These are phyloP conservation scores for Skeletonema costatum DNA, from an alignment of 108 stramenopile genomes.

Conservation along the genomic window DNA sequence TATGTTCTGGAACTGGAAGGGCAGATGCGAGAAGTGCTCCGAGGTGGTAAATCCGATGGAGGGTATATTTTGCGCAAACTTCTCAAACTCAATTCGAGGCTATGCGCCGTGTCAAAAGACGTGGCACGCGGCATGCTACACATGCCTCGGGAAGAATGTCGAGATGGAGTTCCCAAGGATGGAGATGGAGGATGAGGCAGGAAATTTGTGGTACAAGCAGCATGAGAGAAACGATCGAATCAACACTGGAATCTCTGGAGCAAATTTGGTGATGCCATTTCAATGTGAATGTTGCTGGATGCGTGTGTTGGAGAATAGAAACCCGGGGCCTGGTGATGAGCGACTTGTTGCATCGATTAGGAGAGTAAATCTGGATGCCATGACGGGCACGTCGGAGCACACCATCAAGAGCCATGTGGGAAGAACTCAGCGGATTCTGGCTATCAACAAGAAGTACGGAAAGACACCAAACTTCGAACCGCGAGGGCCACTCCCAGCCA, in stretches of 20 bases:
- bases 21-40: conserved; percentile 14
- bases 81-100: conserved; percentile 5
- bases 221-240: not conserved
- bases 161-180: not conserved
- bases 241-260: conserved; percentile 9
- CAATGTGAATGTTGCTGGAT: conserved; percentile 64
- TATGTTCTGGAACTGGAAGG: conserved; percentile 32
- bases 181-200: not conserved
- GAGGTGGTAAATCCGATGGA: not conserved
- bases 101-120: conserved; percentile 8
- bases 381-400: not conserved
- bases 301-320: conserved; percentile 31
- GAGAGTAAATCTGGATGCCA: conserved; percentile 10
- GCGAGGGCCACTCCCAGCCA: conserved; percentile 1
- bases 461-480: conserved; percentile 4
- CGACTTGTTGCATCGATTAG: not conserved
- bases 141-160: conserved; percentile 16
- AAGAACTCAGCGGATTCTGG: not conserved
- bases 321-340: not conserved
- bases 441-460: not conserved
- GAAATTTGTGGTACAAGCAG: conserved; percentile 13
- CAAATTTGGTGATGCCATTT: conserved; percentile 42
- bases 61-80: conserved; percentile 49
- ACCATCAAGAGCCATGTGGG: not conserved
- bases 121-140: conserved; percentile 37